Evolutionary conservation across 2,329 filamentous ascomycete species (phyloP).

Genomic region (Aspergillus sergii): DNA sequence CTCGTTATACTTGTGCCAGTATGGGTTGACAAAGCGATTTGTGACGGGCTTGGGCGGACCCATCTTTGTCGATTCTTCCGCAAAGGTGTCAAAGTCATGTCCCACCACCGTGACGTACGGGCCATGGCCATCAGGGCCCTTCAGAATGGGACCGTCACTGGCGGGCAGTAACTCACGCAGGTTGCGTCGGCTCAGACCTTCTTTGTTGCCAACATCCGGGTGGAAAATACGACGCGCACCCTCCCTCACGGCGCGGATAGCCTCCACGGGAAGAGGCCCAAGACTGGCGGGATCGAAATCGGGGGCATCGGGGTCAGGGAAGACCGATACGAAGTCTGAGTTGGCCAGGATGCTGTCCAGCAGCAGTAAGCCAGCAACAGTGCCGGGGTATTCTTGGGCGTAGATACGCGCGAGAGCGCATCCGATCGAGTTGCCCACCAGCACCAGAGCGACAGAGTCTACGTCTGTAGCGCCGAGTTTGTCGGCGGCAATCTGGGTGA

Average conservation of each 20-base stretch:
- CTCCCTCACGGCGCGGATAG: constrained; percentile 37
- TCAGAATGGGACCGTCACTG: constrained; percentile 46
- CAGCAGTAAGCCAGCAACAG: constrained; percentile 52
- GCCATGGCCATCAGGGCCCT: constrained; percentile 34
- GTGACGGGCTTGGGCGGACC: constrained; percentile 44
- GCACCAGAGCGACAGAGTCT: constrained; percentile 43
- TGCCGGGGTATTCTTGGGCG: constrained; percentile 49
- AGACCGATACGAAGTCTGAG: constrained; percentile 57
- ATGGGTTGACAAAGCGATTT: constrained; percentile 56
- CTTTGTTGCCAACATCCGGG: constrained; percentile 53
- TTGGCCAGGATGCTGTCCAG: constrained; percentile 63
- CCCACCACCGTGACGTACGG: constrained; percentile 55
- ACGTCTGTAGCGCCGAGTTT: constrained; percentile 25
- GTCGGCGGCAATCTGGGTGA: constrained; percentile 41
- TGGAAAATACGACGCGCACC: constrained; percentile 49
- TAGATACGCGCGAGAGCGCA: constrained; percentile 57
- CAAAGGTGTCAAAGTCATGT: constrained; percentile 58
- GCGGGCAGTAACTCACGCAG: constrained; percentile 49
- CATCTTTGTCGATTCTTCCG: constrained; percentile 46
- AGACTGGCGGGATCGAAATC: constrained; percentile 48
- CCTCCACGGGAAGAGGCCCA: constrained; percentile 36
- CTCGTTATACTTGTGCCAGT: constrained; percentile 58
- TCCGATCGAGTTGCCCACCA: constrained; percentile 56
- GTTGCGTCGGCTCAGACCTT: constrained; percentile 53
- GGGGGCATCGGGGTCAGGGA: constrained; percentile 56